Evolutionary conservation across 192 early-diverging fungal species (phyloP), one percentile per base, ranked within the genome.

Genomic region (Linnemannia hyalina): DNA sequence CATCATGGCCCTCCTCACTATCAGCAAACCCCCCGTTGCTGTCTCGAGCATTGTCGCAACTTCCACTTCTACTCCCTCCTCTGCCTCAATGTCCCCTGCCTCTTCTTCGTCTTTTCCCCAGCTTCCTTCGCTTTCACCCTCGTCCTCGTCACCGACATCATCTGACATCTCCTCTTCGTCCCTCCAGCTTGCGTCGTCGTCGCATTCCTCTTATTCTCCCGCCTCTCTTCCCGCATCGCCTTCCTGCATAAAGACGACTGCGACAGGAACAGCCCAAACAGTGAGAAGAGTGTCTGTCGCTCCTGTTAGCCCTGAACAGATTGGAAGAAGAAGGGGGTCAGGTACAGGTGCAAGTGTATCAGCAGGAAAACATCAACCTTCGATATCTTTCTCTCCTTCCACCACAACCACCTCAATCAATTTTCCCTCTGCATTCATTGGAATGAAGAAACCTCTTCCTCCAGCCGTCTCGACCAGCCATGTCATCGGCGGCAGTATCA

Each of bases 401-500:
- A 68, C 68, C 29, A 57, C 52, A 7, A 54, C 52, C 23, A 60
- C 29, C 32, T 13, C 60, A 9, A 15, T 9, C 60, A 40, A 60
- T 26, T 36, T 78, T 32, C 83, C 83, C 68, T 70, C 83, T 42
- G 73, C 83, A 13, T 46, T 73, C 77, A 75, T 80, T 41, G 82
- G 77, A n/a, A 70, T 76, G 77, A 35, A 85, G 60, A 65, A 44
- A 23, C 75, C 26, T 69, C 72, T 22, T 42, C 73, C n/a, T 70
- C 65, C n/a, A 76, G 69, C 68, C 71, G 77, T 44, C 35, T 70
- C 18, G 35, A 22, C 68, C 26, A 46, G 44, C 11, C 13, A 73
- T 49, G 71, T 46, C 44, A 46, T 41, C 8, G 15, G 69, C 7
- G 23, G 69, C 38, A 22, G 71, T n/a, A 26, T 23, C 9, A 23